A percentile compares a stretch with the other conserved stretches of the same genome.
Conservation (phyloP, 2,329 filamentous ascomycete species). For the Exophiala viscosa region DNA sequence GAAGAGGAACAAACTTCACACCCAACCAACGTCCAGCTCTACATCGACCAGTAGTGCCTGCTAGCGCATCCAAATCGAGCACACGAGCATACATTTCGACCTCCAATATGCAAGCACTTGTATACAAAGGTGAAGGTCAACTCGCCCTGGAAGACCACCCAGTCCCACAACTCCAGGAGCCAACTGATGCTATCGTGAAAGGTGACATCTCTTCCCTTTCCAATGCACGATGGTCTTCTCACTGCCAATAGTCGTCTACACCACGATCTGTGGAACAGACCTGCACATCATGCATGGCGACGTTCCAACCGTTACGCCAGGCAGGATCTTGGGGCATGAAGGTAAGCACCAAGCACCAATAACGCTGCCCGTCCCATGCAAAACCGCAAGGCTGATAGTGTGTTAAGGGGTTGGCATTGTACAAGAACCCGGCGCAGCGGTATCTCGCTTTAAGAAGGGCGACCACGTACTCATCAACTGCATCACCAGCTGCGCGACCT, state of each 20-base stretch:
- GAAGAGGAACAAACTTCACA: not conserved
- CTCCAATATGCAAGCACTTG: conserved; percentile 45
- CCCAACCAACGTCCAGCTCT: not conserved
- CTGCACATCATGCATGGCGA: conserved; percentile 56
- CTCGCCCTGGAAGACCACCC: conserved; percentile 43
- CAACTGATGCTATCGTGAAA: conserved; percentile 50
- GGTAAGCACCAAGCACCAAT: conserved; percentile 29
- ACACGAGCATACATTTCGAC: not conserved
- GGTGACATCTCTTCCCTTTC: not conserved
- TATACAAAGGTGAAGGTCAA: conserved; percentile 38
- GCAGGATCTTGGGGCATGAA: conserved; percentile 52
- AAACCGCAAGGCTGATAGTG: not conserved
- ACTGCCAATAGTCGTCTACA: conserved; percentile 31
- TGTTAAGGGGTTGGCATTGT: conserved; percentile 43
- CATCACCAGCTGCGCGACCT: conserved; percentile 51
- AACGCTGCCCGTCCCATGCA: not conserved
- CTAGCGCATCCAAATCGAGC: not conserved
- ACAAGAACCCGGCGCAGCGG: conserved; percentile 42
- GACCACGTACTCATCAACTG: conserved; percentile 52
- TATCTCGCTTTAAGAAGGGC: conserved; percentile 47
- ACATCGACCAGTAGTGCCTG: too few relatives aligned
- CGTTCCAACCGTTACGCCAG: conserved; percentile 47
- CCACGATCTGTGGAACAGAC: conserved; percentile 54
- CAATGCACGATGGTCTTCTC: not conserved
- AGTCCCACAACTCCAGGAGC: conserved; percentile 39